Evolutionary conservation across 78 protist genomes (phyloP).

Genomic region (Cavenderia fasciculata): DNA sequence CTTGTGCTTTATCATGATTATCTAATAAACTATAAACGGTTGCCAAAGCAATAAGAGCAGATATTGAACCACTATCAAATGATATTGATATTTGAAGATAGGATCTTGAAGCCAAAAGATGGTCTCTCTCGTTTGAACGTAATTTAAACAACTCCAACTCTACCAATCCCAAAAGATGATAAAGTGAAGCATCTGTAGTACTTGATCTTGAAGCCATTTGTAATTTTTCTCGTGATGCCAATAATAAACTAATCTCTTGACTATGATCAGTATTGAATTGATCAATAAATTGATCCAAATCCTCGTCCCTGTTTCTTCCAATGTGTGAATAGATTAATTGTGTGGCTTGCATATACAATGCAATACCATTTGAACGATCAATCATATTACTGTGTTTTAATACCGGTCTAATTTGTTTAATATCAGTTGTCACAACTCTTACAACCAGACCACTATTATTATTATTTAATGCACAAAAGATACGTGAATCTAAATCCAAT

Average conservation of each 20-base stretch:
- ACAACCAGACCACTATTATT: background rate
- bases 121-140: no score
- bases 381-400: slow-evolving; percentile 53
- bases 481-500: background rate
- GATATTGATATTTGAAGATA: no score
- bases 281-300: no score
- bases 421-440: slow-evolving; percentile 13
- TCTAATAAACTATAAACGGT: no score
- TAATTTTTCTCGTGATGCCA: slow-evolving; percentile 6
- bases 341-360: slow-evolving; percentile 48
- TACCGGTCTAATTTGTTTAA: slow-evolving; percentile 24
- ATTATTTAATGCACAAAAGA: background rate
- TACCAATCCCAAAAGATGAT: slow-evolving; percentile 50
- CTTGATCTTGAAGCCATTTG: slow-evolving; percentile 40
- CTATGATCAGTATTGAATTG: background rate
- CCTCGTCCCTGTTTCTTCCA: no score
- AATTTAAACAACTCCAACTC: slow-evolving; percentile 36
- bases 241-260: slow-evolving; percentile 26
- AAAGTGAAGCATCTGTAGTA: slow-evolving; percentile 41
- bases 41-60: no score
- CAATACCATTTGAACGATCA: slow-evolving; percentile 51
- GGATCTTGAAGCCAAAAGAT: no score
- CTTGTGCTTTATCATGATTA: no score
- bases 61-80: no score
- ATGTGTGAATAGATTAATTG: slow-evolving; percentile 46